A percentile compares a stretch with the other conserved stretches of the same genome.
Evolutionary conservation across 1,139 yeast genomes (phyloP).

Genomic region (Hemisphaericaspora xylanilytica): DNA sequence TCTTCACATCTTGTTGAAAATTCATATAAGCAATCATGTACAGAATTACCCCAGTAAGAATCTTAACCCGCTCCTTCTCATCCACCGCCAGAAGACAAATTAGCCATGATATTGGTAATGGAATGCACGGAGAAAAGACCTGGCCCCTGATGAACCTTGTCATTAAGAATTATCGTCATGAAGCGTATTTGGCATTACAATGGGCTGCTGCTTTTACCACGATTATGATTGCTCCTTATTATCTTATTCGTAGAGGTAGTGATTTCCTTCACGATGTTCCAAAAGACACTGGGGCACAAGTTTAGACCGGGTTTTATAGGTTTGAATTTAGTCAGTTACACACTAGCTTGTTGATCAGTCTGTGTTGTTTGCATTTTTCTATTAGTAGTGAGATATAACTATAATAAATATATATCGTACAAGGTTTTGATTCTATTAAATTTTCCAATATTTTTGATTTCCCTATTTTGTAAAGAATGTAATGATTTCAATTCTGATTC

Average conservation of each 20-base stretch:
- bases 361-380: neutral
- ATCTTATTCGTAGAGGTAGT: constrained; percentile 5
- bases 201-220: constrained; percentile 11
- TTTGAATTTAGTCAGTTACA: too few relatives aligned
- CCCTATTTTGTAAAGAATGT: constrained; percentile 56
- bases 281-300: constrained; percentile 14
- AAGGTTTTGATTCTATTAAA: constrained; percentile 44
- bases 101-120: constrained; percentile 7
- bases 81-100: constrained; percentile 6
- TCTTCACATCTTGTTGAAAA: neutral
- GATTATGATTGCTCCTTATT: constrained; percentile 12
- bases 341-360: too few relatives aligned
- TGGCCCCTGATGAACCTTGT: constrained; percentile 12
- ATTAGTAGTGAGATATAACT: neutral
- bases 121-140: constrained; percentile 8
- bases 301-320: too few relatives aligned
- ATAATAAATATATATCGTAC: constrained; percentile 13
- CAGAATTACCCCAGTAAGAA: constrained; percentile 4
- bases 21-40: constrained; percentile 5
- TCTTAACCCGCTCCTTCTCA: constrained; percentile 6
- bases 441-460: constrained; percentile 52
- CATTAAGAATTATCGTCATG: constrained; percentile 4
- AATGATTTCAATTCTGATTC: constrained; percentile 75
- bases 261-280: constrained; percentile 13
- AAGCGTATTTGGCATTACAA: constrained; percentile 5